These are phyloP conservation scores for Asterophora parasitica DNA, from an alignment of 768 basidiomycete species.

Conservation along the genomic window DNA sequence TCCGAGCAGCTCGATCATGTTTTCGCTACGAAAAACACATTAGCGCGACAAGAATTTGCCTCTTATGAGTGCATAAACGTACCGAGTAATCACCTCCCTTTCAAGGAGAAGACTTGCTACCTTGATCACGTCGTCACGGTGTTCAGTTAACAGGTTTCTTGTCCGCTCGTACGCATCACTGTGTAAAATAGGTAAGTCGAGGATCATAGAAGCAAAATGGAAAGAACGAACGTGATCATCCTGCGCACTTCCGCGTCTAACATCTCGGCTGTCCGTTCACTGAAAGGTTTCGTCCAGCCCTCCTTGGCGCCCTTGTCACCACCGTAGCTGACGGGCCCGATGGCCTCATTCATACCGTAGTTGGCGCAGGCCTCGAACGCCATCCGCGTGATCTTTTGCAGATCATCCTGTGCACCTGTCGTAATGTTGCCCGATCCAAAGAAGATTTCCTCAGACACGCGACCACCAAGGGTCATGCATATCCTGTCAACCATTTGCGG, in stretches of 20 bases:
- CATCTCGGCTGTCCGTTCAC: slow-evolving; percentile 95
- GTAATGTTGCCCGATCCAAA: slow-evolving; percentile 91
- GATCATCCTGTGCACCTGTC: slow-evolving; percentile 95
- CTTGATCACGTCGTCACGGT: slow-evolving; percentile 87
- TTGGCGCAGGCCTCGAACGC: slow-evolving; percentile 94
- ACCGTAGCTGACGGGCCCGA: slow-evolving; percentile 96
- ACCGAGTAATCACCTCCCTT: slow-evolving; percentile 95
- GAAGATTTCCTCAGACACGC: slow-evolving; percentile 98
- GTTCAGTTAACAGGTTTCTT: slow-evolving; percentile 70
- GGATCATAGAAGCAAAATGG: background rate
- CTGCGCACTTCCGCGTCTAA: slow-evolving; percentile 88
- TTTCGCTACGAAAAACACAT: slow-evolving; percentile 38
- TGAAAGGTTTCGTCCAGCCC: slow-evolving; percentile 95
- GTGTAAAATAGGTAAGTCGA: slow-evolving; percentile 7
- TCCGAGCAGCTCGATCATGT: slow-evolving; percentile 81
- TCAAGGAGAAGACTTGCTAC: slow-evolving; percentile 87
- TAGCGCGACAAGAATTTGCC: no score
- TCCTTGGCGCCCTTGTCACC: slow-evolving; percentile 81
- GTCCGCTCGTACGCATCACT: slow-evolving; percentile 83
- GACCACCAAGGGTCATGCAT: slow-evolving; percentile 97
- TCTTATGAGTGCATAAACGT: slow-evolving; percentile 17
- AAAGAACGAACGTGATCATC: slow-evolving; percentile 71
- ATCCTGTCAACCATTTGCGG: slow-evolving; percentile 94
- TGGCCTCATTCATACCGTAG: slow-evolving; percentile 93
- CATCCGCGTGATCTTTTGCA: slow-evolving; percentile 97